These are phyloP conservation scores for Backusella circina DNA, from an alignment of 192 early-diverging fungal species.

Conservation along the genomic window DNA sequence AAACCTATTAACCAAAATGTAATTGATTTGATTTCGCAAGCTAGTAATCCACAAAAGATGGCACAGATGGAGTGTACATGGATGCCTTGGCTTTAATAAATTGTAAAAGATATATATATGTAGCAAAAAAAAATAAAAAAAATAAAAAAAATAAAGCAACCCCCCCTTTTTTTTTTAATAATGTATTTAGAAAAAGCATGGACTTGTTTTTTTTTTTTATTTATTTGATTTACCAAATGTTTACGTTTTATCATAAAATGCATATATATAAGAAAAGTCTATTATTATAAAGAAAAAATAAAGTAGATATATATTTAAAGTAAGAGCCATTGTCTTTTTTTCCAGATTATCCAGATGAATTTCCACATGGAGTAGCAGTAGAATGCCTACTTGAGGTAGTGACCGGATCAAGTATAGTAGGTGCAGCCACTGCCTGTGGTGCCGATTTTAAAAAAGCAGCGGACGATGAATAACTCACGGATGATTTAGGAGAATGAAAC, in stretches of 20 bases:
- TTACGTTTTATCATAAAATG: background rate
- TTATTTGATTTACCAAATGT: background rate
- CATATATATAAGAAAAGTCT: background rate
- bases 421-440: slow-evolving; percentile 13
- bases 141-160: background rate
- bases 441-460: slow-evolving; percentile 6
- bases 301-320: background rate
- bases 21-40: slow-evolving; percentile 87
- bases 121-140: no score
- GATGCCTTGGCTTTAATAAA: slow-evolving; percentile 77
- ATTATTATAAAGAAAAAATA: background rate
- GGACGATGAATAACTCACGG: background rate
- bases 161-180: background rate
- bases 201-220: background rate
- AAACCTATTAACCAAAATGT: slow-evolving; percentile 82
- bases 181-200: background rate
- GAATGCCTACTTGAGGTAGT: slow-evolving; percentile 21
- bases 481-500: slow-evolving; percentile 7
- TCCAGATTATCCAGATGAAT: background rate
- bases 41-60: slow-evolving; percentile 89
- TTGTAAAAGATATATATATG: background rate
- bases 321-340: background rate
- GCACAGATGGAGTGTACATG: slow-evolving; percentile 94
- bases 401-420: slow-evolving; percentile 22
- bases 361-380: slow-evolving; percentile 15